These are phyloP conservation scores for Penicillium hordei DNA, from an alignment of 2,329 filamentous ascomycete genomes.

Conservation along the genomic window DNA sequence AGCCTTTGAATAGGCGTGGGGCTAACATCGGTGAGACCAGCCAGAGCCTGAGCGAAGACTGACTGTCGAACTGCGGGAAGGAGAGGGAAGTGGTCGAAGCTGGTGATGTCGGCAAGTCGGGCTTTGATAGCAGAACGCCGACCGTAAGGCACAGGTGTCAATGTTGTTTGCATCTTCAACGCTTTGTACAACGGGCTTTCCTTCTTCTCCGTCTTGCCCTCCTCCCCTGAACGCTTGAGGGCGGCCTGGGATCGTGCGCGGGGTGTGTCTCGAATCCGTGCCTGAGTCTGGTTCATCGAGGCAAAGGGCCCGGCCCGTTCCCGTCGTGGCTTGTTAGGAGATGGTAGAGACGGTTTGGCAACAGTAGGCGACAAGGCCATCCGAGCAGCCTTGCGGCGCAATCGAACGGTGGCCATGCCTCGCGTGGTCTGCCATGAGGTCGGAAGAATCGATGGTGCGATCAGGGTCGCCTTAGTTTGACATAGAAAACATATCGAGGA, in stretches of 20 bases:
- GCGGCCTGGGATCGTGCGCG: constrained; percentile 41
- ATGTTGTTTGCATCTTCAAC: constrained; percentile 85
- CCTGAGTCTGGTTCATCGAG: constrained; percentile 58
- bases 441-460: constrained; percentile 14
- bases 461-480: constrained; percentile 26
- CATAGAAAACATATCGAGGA: constrained; percentile 37
- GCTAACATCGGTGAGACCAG: constrained; percentile 69
- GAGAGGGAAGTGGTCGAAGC: constrained; percentile 78
- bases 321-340: constrained; percentile 39
- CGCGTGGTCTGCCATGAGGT: constrained; percentile 34
- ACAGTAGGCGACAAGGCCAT: constrained; percentile 41
- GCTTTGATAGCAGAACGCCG: constrained; percentile 63
- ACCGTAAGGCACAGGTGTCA: constrained; percentile 75
- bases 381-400: constrained; percentile 38
- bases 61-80: constrained; percentile 70
- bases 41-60: constrained; percentile 70
- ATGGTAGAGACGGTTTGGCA: constrained; percentile 23
- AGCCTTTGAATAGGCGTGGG: constrained; percentile 89
- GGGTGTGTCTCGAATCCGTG: constrained; percentile 46
- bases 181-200: constrained; percentile 67
- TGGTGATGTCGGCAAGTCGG: constrained; percentile 64
- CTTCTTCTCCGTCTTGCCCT: constrained; percentile 43
- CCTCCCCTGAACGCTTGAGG: constrained; percentile 43
- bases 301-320: constrained; percentile 56
- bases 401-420: constrained; percentile 32